Conservation (phyloP, 331 rosid genomes). For the Cydonia oblonga region DNA sequence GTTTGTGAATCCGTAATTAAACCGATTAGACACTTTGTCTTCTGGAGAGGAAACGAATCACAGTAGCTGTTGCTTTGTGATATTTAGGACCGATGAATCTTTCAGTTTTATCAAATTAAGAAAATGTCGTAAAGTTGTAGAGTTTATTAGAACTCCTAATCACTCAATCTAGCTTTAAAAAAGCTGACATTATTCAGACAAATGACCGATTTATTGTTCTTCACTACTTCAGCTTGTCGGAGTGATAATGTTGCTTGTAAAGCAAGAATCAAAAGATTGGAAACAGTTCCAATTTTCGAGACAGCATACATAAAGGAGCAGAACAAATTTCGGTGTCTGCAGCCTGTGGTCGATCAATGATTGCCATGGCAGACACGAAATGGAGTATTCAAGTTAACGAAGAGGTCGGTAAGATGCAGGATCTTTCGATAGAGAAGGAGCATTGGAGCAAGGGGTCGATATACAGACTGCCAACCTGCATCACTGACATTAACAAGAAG, state of each 20-base stretch:
- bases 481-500: constrained; percentile 9
- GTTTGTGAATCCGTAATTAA: not conserved
- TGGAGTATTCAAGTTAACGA: constrained; percentile 17
- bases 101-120: too few species aligned
- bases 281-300: not conserved
- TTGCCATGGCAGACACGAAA: constrained; percentile 9
- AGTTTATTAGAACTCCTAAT: too few species aligned
- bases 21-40: not conserved
- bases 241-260: not conserved
- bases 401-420: constrained; percentile 2
- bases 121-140: too few species aligned
- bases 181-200: too few species aligned
- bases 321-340: not conserved
- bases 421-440: not conserved
- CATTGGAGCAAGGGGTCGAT: constrained; percentile 34
- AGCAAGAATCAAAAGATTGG: not conserved
- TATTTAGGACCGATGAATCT: not conserved
- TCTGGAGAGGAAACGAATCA: not conserved
- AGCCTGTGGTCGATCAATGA: not conserved
- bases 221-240: not conserved
- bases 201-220: not conserved
- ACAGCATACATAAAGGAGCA: not conserved
- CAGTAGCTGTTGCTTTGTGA: not conserved
- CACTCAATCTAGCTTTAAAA: not conserved
- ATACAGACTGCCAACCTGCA: constrained; percentile 19